Evolutionary conservation across 768 basidiomycete genomes (phyloP), one percentile per base, ranked within the genome.

Genomic region (Amanita molliuscula): DNA sequence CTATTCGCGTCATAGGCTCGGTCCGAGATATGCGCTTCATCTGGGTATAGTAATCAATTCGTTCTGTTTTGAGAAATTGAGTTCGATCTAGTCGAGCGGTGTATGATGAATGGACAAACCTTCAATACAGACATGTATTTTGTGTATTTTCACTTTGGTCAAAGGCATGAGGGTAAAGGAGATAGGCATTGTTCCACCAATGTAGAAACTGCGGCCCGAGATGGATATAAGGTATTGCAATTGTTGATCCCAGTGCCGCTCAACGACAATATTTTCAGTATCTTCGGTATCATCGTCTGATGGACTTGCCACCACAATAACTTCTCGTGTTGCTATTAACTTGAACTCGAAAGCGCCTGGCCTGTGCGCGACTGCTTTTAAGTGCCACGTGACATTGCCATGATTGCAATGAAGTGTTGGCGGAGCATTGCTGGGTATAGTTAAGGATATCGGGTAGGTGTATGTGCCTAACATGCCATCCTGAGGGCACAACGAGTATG

Each of bases 401-500:
- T 78, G 85, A 34, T 83, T 78, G 53, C 82, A 82, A 37, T 73
- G 71, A 54, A 94, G 70, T 0, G 82, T 81, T 2, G 95, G 89
- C 2, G 93, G 91, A 3, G 84, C 74, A 52, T 78, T 75, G 4
- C 79, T 72, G 0, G 95, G 90, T 49, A 99, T 82, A 15, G 82
- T 73, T 63, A 97, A 93, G 11, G 88, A 88, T 59, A 99, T 87
- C 2, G 95, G 95, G 65, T 91, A 98, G 15, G 85, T 90, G 62
- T 98, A 97, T 4, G 81, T 86, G 16, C 93, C 93, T 88, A 56
- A 28, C 31, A 52, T 18, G 44, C 33, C 20, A n/a, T 49, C 31
- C 48, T 10, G 15, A 47, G n/a, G 9, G 37, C 28, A 38, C 48
- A 43, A 25, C 21, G 25, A 36, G 13, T 18, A 6, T 34, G 8